A percentile compares a stretch with the other conserved stretches of the same genome.
phyloP scores from a whole-genome alignment of 2,329 filamentous ascomycete genomes.

The Cryphonectria carpinicola region DNA sequence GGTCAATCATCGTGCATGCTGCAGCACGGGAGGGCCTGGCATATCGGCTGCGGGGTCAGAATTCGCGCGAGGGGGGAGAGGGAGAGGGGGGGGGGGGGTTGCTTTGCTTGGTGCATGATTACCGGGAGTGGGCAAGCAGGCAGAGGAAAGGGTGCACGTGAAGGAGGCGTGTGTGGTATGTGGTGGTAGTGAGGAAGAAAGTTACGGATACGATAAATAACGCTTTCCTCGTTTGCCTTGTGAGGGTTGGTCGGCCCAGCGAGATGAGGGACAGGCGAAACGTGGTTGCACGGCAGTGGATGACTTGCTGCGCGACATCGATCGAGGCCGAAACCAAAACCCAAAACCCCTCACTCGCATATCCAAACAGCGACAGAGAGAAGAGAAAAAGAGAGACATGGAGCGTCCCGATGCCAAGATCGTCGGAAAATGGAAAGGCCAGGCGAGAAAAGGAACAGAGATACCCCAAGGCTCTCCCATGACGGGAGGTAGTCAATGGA shows the following conservation, averaged over 20 bases:
- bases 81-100: no score
- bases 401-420: not conserved
- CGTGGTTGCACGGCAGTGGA: slow-evolving; percentile 14
- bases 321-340: not conserved
- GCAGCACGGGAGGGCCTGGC: not conserved
- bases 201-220: not conserved
- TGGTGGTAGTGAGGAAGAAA: not conserved
- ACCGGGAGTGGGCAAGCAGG: not conserved
- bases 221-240: not conserved
- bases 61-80: not conserved
- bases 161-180: not conserved
- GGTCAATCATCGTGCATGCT: slow-evolving; percentile 12
- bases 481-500: not conserved
- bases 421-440: not conserved
- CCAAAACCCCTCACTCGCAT: not conserved
- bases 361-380: not conserved
- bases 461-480: not conserved
- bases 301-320: slow-evolving; percentile 14
- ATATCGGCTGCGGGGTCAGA: slow-evolving; percentile 5
- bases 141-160: not conserved
- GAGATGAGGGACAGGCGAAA: not conserved
- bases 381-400: not conserved
- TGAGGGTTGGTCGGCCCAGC: slow-evolving; percentile 1
- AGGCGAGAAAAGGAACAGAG: not conserved
- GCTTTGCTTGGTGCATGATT: not conserved